Evolutionary conservation across 179 eudicot species (phyloP).

Genomic region (Vitellaria paradoxa): DNA sequence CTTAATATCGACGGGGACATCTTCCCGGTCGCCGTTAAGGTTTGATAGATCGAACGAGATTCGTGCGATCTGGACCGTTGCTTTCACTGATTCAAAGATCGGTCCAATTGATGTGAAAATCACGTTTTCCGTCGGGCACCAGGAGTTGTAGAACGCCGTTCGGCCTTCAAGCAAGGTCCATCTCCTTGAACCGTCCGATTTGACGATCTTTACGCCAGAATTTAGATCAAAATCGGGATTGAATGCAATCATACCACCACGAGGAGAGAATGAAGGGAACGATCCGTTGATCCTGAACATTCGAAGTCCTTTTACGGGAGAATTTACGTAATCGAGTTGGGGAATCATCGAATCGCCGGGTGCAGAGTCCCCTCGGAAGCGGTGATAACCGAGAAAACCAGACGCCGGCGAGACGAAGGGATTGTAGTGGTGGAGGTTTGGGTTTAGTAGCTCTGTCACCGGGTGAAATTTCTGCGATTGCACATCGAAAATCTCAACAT

Average conservation of each 20-base stretch:
- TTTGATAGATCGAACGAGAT: slow-evolving; percentile 38
- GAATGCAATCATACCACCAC: slow-evolving; percentile 52
- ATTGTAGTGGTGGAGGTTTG: slow-evolving; percentile 66
- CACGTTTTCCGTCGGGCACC: slow-evolving; percentile 58
- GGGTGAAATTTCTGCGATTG: slow-evolving; percentile 37
- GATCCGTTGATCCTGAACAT: slow-evolving; percentile 61
- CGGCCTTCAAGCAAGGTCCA: slow-evolving; percentile 59
- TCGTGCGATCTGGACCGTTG: slow-evolving; percentile 71
- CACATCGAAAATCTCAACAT: slow-evolving; percentile 62
- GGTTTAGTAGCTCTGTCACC: slow-evolving; percentile 49
- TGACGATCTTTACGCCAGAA: slow-evolving; percentile 52
- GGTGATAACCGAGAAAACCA: slow-evolving; percentile 62
- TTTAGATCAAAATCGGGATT: slow-evolving; percentile 41
- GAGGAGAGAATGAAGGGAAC: slow-evolving; percentile 66
- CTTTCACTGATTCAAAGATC: slow-evolving; percentile 48
- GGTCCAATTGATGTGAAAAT: slow-evolving; percentile 72
- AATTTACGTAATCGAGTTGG: slow-evolving; percentile 37
- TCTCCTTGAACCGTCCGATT: slow-evolving; percentile 68
- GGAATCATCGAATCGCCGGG: slow-evolving; percentile 34
- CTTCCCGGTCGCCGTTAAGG: slow-evolving; percentile 21
- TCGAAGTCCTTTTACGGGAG: slow-evolving; percentile 38
- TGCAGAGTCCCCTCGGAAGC: slow-evolving; percentile 50
- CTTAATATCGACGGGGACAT: slow-evolving; percentile 33
- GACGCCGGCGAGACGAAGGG: slow-evolving; percentile 72
- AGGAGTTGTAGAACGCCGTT: slow-evolving; percentile 52